Evolutionary conservation across 495 filamentous ascomycete genomes (phyloP), one percentile per base, ranked within the genome.

Genomic region (Penicillium fimorum): DNA sequence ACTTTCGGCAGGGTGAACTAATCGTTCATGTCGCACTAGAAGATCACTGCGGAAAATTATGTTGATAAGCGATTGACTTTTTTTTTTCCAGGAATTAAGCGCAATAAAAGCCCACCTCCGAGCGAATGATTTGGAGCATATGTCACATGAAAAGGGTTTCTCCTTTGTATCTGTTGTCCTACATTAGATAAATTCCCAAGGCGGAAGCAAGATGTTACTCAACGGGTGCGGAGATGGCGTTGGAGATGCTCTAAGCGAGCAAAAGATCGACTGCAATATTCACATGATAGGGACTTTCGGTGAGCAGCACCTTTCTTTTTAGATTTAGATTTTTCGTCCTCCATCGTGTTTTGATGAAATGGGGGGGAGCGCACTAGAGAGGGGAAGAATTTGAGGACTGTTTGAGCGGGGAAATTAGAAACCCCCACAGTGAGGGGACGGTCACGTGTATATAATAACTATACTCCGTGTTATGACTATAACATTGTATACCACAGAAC

Each of bases 11-110:
- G 84, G 81, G 71, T 89, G 86, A 61, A 87, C 85, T 71, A 88
- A 79, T 72, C 85, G 86, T 71, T 87, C 83, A 77, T 89, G 86
- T 64, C 86, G 83, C 65, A 87, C 83, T 65, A 89, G 78, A 43
- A 87, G 79, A 69, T 88, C 85, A 66, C 86, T 87, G 60, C 58
- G n/a, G n/a, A 46, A 64, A 50, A 48, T 33, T 25, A 42, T 57
- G 62, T 47, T 47, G 44, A 47, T 73, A 54, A 76, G 68, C 66
- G 55, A 59, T 58, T 60, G 61, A 46, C 41, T 45, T 45, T 50
- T 30, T 49, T 33, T 38, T 44, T 45, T 47, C 37, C 41, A 50
- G 49, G 51, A 27, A 22, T 38, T 22, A 37, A 47, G 50, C 47
- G 32, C 13, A 45, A 42, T 40, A 4, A 18, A 33, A 47, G 18